Percentiles rank a stretch among this genome's conserved stretches.
phyloP scores from a whole-genome alignment of 208 protist species.

The Trypanosoma theileri region DNA sequence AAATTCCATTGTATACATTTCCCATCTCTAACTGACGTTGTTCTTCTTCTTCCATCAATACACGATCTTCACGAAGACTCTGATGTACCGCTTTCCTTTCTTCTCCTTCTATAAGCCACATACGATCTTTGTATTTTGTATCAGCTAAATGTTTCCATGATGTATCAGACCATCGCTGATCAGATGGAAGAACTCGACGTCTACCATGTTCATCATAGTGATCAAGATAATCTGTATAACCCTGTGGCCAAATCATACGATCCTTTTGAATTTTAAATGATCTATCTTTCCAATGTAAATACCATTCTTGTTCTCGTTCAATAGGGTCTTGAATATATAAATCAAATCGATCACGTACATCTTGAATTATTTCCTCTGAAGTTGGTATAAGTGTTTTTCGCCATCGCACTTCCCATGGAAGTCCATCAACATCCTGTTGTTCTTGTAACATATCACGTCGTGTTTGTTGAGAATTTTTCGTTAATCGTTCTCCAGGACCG shows the following conservation, averaged over 20 bases:
- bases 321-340: conserved; percentile 88
- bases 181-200: conserved; percentile 77
- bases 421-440: conserved; percentile 87
- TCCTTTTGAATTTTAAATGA: conserved; percentile 88
- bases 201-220: conserved; percentile 88
- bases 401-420: conserved; percentile 91
- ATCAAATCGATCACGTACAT: conserved; percentile 88
- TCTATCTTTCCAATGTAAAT: conserved; percentile 89
- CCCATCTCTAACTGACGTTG: conserved; percentile 83
- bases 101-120: conserved; percentile 90
- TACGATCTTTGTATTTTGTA: conserved; percentile 84
- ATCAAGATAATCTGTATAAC: conserved; percentile 91
- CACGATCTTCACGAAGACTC: conserved; percentile 58
- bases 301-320: conserved; percentile 90
- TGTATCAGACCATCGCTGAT: conserved; percentile 87
- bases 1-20: conserved; percentile 75
- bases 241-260: conserved; percentile 91
- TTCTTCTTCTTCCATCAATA: conserved; percentile 72
- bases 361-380: conserved; percentile 86
- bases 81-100: conserved; percentile 85
- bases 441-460: conserved; percentile 83
- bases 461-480: conserved; percentile 67
- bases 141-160: conserved; percentile 91
- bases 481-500: conserved; percentile 79
- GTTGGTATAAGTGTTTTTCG: conserved; percentile 81